Evolutionary conservation across 495 filamentous ascomycete species (phyloP), one percentile per base, ranked within the genome.

Genomic region (Xylaria bambusicola): DNA sequence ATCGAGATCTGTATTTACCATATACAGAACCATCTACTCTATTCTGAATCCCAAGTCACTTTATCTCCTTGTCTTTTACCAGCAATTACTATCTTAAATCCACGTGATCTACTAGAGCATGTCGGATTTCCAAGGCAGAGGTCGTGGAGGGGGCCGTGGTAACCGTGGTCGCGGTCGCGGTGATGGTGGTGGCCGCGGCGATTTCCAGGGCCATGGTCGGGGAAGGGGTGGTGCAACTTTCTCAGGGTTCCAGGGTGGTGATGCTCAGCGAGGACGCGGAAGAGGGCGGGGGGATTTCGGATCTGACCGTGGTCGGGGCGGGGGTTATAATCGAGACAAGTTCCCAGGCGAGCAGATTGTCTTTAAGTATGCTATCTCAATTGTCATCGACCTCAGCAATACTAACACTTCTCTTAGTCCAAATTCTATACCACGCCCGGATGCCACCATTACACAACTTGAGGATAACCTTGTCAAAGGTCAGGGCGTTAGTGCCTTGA

Each of bases 381-480:
- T 23, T 17, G 36, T n/a, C 26, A 35, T 29, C 15, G 10, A 18
- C 18, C 21, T 31, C 9, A 3, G 15, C n/a, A 7, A 12, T 53
- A 21, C 40, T 60, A 47, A 60, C 21, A 46, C 27, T 6, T 9
- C 36, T 29, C 1, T 71, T 10, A 51, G 56, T 17, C 13, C 26
- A 6, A 33, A 33, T 9, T 12, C 1, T 1, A 35, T 42, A 21
- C 57, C 57, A 20, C 15, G 8, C 17, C 57, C 76, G 1, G 73
- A 78, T 13, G 20, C 54, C 0, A 7, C 45, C 0, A 60, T 80
- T n/a, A 71, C 66, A 0, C 40, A 61, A 13, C 63, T 79, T 1
- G 77, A 79, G 45, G 56, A 77, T 47, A 52, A 54, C 17, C 65
- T 72, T 51, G 56, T 78, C 41, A 45, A 60, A 17, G 49, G 64